Conservation (phyloP, 352 stramenopile genomes). For the Globisporangium viniferum region DNA sequence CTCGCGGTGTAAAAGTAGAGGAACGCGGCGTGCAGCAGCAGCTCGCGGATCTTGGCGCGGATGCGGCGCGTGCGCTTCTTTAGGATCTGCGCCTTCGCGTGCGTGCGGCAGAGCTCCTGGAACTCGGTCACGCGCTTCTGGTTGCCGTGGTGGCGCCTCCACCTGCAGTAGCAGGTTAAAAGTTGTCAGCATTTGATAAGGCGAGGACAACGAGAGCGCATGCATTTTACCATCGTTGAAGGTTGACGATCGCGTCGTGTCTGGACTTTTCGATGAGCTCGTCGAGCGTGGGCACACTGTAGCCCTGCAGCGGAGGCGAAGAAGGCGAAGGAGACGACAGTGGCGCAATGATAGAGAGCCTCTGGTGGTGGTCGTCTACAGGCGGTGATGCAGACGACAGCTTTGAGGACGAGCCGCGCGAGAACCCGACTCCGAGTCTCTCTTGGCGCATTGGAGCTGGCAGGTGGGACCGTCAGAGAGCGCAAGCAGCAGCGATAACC, state of each 20-base stretch:
- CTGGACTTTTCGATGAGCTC: constrained; percentile 40
- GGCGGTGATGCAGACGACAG: background rate
- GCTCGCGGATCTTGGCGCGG: constrained; percentile 43
- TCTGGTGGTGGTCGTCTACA: background rate
- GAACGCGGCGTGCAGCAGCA: constrained; percentile 45
- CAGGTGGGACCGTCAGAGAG: background rate
- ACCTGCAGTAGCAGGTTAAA: constrained; percentile 20
- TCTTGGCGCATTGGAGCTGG: background rate
- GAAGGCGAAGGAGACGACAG: background rate
- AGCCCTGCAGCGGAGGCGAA: background rate
- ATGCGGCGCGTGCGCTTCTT: constrained; percentile 32
- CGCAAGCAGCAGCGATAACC: background rate
- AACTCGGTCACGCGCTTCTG: constrained; percentile 32
- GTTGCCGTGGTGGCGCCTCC: constrained; percentile 28
- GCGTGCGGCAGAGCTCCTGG: constrained; percentile 25
- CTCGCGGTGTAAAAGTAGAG: constrained; percentile 38
- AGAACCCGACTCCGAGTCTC: background rate
- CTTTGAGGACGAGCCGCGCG: background rate
- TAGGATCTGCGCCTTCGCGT: constrained; percentile 29
- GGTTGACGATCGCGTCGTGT: constrained; percentile 30
- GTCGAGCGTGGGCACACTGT: constrained; percentile 22
- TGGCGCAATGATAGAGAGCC: background rate
- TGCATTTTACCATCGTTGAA: constrained; percentile 34
- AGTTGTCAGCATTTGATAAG: background rate
- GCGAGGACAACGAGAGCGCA: background rate